Conservation (phyloP, 768 basidiomycete species). For the Rhodosporidiobolus odoratus region DNA sequence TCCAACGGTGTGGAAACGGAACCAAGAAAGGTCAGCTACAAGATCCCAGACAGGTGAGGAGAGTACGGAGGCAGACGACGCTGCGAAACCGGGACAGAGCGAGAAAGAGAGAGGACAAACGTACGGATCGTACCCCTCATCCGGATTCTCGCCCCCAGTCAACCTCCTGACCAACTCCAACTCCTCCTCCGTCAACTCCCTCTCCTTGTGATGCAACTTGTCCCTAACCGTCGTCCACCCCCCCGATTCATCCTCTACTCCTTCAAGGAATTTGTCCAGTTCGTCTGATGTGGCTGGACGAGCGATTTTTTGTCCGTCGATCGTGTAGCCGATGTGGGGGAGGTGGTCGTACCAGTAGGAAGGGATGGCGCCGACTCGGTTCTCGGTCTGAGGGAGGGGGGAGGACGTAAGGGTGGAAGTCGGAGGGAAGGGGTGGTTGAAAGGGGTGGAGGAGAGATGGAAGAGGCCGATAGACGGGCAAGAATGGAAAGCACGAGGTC, state of each 20-base stretch:
- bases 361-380: slow-evolving; percentile 88
- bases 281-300: slow-evolving; percentile 94
- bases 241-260: slow-evolving; percentile 75
- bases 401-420: no score
- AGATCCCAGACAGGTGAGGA: slow-evolving; percentile 40
- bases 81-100: neutral
- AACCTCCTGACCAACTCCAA: slow-evolving; percentile 88
- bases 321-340: slow-evolving; percentile 96
- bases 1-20: no score
- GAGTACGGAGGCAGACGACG: no score
- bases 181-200: slow-evolving; percentile 79
- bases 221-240: slow-evolving; percentile 93
- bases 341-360: slow-evolving; percentile 99
- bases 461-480: no score
- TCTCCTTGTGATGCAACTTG: slow-evolving; percentile 76
- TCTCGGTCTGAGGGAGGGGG: slow-evolving; percentile 61
- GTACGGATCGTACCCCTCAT: slow-evolving; percentile 68
- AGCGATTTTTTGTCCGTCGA: slow-evolving; percentile 87
- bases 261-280: slow-evolving; percentile 89
- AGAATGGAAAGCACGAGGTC: slow-evolving; percentile 10
- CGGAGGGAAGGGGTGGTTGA: neutral
- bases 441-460: no score
- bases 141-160: slow-evolving; percentile 86
- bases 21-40: no score
- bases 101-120: neutral